Evolutionary conservation across 192 early-diverging fungal genomes (phyloP), one percentile per base, ranked within the genome.

Genomic region (Coemansia pectinata): DNA sequence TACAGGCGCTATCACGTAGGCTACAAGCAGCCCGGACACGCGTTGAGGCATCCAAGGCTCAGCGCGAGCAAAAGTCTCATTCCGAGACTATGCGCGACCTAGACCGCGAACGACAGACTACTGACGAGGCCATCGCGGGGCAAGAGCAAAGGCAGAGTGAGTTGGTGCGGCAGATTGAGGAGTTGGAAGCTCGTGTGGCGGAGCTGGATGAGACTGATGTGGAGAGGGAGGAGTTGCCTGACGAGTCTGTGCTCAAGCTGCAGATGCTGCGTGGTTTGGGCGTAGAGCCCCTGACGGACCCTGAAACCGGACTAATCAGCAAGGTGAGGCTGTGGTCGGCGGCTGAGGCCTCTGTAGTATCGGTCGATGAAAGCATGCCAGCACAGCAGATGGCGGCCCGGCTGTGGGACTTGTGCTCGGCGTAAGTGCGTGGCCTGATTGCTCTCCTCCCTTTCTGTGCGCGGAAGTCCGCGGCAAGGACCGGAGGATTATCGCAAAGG

Each of bases 341-440:
- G 21, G 23, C 27, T 5, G 66, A 63, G 52, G 79, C 71, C 1
- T 45, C 47, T 6, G 71, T 73, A 17, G 67, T 82, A 4, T 17
- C n/a, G 27, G 34, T 69, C 15, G 66, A 50, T 4, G 62, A 63
- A 19, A 34, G 31, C 15, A 55, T 60, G 40, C 63, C 70, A 0
- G 15, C 72, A 0, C 73, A 81, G 50, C 73, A 81, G 68, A 39
- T 82, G 55, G 79, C 79, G n/a, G 57, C 79, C 9, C 63, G 67
- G 65, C 79, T 82, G 71, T 82, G 79, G 79, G 71, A 73, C 19
- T 42, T 72, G 33, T 82, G 79, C 71, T 65, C 69, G 36, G 69
- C 52, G 12, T 50, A 53, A 58, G 23, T 48, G 47, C 27, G 27
- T 52, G 48, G 48, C 48, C 23, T 53, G 52, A 53, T 53, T 14